Evolutionary conservation across 495 filamentous ascomycete genomes (phyloP), one percentile per base, ranked within the genome.

Genomic region (Cairneyella variabilis): DNA sequence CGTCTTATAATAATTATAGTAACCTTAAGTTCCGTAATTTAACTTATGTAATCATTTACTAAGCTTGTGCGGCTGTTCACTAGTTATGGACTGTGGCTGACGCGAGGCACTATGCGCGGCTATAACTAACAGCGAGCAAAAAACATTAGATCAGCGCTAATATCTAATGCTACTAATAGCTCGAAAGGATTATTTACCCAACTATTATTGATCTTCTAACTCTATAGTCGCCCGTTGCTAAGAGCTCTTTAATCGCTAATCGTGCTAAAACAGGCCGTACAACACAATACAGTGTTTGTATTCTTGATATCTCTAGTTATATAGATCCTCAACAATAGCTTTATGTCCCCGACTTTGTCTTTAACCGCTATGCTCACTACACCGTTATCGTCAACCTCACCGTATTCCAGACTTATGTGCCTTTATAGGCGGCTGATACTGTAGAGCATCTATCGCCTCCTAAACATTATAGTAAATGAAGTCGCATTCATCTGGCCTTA

Each of bases 141-240:
- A 22, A 48, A 36, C 45, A 48, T 12, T 20, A 48, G 45, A 48
- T 48, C 45, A 48, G 45, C 45, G 45, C 45, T 14, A 48, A 48
- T 21, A 18, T 48, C 26, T 48, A 48, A 48, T 48, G 26, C 23
- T 48, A 48, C 45, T 18, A 22, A 48, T 48, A 48, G 45, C 16
- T 48, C 26, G 45, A 48, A 28, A 48, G 45, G 28, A 48, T 48
- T 48, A 48, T 48, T 45, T 45, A 45, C 23, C 42, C 21, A 45
- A 45, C 42, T 45, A 45, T 23, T 45, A 45, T 45, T 45, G 11
- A 45, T 45, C 23, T 45, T 45, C 42, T 45, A 21, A 27, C 42
- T 45, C 42, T 27, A 45, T 14, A 32, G 28, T 32, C 28, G 28
- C 28, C 28, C 28, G 28, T 32, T 32, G 28, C 28, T 32, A 32